Evolutionary conservation across 805 yeast genomes (phyloP).

Genomic region (Cyberlindnera samutprakarnensis): DNA sequence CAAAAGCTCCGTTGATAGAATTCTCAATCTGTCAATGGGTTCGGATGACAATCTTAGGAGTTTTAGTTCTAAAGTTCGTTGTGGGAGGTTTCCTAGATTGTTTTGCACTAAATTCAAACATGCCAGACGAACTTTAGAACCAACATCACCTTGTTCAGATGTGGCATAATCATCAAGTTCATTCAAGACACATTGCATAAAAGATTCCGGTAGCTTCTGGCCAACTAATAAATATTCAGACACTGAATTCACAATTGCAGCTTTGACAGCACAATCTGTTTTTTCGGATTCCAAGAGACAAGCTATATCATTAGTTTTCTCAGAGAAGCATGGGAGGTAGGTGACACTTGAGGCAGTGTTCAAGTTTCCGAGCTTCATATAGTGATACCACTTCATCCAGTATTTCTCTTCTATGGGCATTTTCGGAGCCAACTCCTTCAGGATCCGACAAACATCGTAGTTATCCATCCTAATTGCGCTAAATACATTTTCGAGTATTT

Average conservation of each 20-base stretch:
- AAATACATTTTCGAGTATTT: slow-evolving; percentile 14
- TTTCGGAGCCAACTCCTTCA: slow-evolving; percentile 11
- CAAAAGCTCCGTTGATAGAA: slow-evolving; percentile 33
- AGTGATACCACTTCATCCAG: slow-evolving; percentile 27
- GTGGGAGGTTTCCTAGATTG: slow-evolving; percentile 17
- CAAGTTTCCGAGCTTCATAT: slow-evolving; percentile 31
- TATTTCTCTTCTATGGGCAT: slow-evolving; percentile 3
- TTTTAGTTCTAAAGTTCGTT: slow-evolving; percentile 27
- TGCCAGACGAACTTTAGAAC: slow-evolving; percentile 58
- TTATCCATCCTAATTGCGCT: slow-evolving; percentile 15
- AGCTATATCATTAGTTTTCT: slow-evolving; percentile 6
- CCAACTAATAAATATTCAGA: slow-evolving; percentile 6
- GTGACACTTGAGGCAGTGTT: slow-evolving; percentile 32
- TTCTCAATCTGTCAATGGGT: slow-evolving; percentile 47
- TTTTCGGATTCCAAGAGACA: slow-evolving; percentile 16
- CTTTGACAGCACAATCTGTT: slow-evolving; percentile 15
- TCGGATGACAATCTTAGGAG: slow-evolving; percentile 57
- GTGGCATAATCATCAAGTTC: slow-evolving; percentile 70
- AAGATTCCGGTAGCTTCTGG: neutral
- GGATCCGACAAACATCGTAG: slow-evolving; percentile 4
- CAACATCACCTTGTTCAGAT: slow-evolving; percentile 89
- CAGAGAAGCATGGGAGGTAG: slow-evolving; percentile 10
- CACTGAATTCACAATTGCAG: slow-evolving; percentile 12
- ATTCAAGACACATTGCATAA: slow-evolving; percentile 16
- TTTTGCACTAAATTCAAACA: slow-evolving; percentile 33